Conservation (phyloP, 2,329 filamentous ascomycete species). For the Cordyceps sp. region DNA sequence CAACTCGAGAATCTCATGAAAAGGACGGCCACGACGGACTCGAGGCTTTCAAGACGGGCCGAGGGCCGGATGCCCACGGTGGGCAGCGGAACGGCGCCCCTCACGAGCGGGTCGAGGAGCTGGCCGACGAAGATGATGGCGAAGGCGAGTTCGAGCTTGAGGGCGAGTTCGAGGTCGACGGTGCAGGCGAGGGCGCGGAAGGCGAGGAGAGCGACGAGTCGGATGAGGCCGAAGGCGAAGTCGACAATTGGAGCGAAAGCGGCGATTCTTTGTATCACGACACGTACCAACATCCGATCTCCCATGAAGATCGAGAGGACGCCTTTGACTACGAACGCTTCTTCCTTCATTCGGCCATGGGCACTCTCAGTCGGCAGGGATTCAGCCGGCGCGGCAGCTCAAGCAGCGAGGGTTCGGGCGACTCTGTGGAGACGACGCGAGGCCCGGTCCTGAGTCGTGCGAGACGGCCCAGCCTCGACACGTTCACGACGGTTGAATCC, state of each 20-base stretch:
- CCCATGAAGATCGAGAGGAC: conserved; percentile 85
- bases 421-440: conserved; percentile 44
- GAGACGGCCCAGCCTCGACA: conserved; percentile 29
- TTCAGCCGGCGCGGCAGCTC: conserved; percentile 19
- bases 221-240: not conserved
- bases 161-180: not conserved
- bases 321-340: conserved; percentile 96
- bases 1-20: too few relatives aligned
- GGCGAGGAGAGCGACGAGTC: not conserved
- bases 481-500: conserved; percentile 24
- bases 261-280: conserved; percentile 49
- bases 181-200: conserved; percentile 4
- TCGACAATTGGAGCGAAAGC: conserved; percentile 38
- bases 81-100: not conserved
- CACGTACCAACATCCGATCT: conserved; percentile 40
- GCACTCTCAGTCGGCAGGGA: conserved; percentile 41
- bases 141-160: not conserved
- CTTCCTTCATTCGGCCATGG: conserved; percentile 84
- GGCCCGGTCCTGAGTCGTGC: conserved; percentile 18
- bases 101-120: not conserved
- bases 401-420: conserved; percentile 40
- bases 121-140: not conserved
- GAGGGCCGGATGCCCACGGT: not conserved
- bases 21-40: too few relatives aligned
- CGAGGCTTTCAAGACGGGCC: conserved; percentile 1